These are phyloP conservation scores for Aspergillus candidus DNA, from an alignment of 2,329 filamentous ascomycete species.

Conservation along the genomic window DNA sequence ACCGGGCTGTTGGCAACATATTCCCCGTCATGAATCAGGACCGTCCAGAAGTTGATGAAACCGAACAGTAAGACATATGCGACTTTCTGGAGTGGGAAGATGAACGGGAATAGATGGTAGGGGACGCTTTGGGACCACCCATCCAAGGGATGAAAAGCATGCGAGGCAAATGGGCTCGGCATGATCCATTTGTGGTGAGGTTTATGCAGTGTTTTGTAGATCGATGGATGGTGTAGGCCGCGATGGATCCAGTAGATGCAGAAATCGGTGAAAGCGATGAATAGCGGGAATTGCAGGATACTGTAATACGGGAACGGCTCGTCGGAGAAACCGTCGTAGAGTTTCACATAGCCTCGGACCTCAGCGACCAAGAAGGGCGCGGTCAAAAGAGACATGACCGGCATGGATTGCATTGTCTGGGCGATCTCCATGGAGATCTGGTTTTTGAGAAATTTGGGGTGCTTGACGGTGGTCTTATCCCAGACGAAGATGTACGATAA, in stretches of 20 bases:
- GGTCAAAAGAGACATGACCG: constrained; percentile 75
- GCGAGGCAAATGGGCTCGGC: constrained; percentile 86
- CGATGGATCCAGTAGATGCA: constrained; percentile 91
- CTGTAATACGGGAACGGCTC: constrained; percentile 75
- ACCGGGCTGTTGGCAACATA: constrained; percentile 86
- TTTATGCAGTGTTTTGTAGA: constrained; percentile 92
- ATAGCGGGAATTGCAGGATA: constrained; percentile 76
- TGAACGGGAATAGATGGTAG: constrained; percentile 87
- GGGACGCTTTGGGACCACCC: constrained; percentile 83
- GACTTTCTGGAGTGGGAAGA: constrained; percentile 89
- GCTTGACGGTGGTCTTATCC: constrained; percentile 80
- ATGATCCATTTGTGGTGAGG: constrained; percentile 99
- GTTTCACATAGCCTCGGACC: constrained; percentile 75
- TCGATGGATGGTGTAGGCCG: constrained; percentile 67
- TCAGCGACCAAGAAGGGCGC: constrained; percentile 75
- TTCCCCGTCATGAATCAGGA: constrained; percentile 93
- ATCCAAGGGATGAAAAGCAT: constrained; percentile 92
- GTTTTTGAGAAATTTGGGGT: constrained; percentile 93
- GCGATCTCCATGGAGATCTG: constrained; percentile 80
- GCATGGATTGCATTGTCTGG: constrained; percentile 71
- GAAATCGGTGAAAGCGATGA: constrained; percentile 82
- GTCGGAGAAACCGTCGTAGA: constrained; percentile 74
- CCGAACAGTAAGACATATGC: constrained; percentile 79
- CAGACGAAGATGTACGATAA: constrained; percentile 86
- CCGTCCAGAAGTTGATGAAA: constrained; percentile 96